Evolutionary conservation across 345 rosid genomes (phyloP).

Genomic region (Heritiera fomes): DNA sequence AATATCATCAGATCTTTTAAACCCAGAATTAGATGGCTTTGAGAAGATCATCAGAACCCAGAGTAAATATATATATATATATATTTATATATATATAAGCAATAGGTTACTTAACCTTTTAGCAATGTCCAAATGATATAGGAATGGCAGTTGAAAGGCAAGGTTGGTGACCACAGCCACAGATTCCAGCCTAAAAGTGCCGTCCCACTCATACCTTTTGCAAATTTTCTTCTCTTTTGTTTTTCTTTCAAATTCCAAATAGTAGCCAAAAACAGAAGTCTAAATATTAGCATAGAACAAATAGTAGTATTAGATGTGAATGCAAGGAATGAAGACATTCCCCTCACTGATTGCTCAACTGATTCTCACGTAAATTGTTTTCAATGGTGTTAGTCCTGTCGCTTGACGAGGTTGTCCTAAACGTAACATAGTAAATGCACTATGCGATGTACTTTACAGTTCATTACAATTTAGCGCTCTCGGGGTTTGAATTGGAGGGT

Average conservation of each 20-base stretch:
- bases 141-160: conserved; percentile 19
- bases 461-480: neutral
- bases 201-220: conserved; percentile 31
- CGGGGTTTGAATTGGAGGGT: neutral
- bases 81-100: neutral
- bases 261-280: neutral
- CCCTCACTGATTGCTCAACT: neutral
- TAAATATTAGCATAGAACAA: neutral
- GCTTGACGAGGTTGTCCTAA: neutral
- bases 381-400: neutral
- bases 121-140: neutral
- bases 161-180: conserved; percentile 34
- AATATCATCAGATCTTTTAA: conserved; percentile 48
- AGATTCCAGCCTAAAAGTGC: conserved; percentile 67
- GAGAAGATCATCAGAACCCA: conserved; percentile 24
- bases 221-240: conserved; percentile 5
- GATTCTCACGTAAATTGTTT: neutral
- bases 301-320: neutral
- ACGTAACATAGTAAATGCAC: neutral
- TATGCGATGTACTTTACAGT: neutral
- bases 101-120: conserved; percentile 8
- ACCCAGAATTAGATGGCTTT: conserved; percentile 20
- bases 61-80: neutral
- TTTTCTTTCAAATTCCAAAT: neutral
- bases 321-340: neutral